These are phyloP conservation scores for Platanthera zijinensis DNA, from an alignment of 106 monocot species.

Conservation along the genomic window DNA sequence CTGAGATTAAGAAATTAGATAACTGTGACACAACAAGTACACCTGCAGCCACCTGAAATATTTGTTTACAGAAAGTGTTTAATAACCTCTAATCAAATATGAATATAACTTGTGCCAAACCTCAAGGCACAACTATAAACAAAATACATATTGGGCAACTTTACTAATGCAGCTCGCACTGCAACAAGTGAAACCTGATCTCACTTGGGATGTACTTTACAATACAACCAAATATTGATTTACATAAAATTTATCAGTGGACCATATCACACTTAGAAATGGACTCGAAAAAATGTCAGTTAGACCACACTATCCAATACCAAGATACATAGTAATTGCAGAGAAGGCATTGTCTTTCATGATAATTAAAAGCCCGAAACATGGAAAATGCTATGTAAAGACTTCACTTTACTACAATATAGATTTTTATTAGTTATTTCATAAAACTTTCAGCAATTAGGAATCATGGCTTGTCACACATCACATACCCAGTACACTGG, in stretches of 20 bases:
- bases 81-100: not conserved
- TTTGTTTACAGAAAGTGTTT: not conserved
- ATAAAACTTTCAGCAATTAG: not conserved
- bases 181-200: not conserved
- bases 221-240: not conserved
- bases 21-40: not conserved
- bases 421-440: not conserved
- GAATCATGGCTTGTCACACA: not conserved
- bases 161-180: not conserved
- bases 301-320: not conserved
- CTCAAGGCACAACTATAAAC: not conserved
- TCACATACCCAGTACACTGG: not conserved
- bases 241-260: not conserved
- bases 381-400: not conserved
- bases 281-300: not conserved
- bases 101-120: not conserved
- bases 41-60: not conserved
- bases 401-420: not conserved
- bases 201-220: not conserved
- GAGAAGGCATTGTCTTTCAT: not conserved
- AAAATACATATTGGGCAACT: not conserved
- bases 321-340: not conserved
- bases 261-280: not conserved
- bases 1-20: not conserved
- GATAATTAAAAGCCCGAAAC: not conserved